Conservation (phyloP, 2,329 filamentous ascomycete genomes). For the Alternaria arbusti region DNA sequence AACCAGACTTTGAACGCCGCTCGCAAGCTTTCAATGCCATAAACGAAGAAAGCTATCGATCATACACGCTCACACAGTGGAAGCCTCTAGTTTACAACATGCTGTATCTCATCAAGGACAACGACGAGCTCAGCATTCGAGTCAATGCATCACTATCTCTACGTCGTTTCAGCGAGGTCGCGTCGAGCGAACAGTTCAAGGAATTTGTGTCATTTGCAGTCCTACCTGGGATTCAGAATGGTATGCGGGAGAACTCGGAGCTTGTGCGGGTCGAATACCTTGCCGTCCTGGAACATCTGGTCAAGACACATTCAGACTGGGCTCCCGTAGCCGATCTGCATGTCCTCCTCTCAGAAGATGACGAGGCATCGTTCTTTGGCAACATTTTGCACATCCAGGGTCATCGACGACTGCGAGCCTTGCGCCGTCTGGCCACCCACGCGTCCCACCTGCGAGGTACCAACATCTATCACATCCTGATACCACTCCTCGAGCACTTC, state of each 20-base stretch:
- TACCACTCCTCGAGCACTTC: conserved; percentile 93
- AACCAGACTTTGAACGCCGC: conserved; percentile 86
- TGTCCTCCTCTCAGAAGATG: conserved; percentile 73
- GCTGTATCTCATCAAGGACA: conserved; percentile 82
- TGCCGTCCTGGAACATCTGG: conserved; percentile 77
- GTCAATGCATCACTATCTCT: conserved; percentile 82
- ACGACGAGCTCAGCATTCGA: conserved; percentile 87
- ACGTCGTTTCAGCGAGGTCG: conserved; percentile 73
- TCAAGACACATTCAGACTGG: conserved; percentile 74
- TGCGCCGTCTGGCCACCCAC: conserved; percentile 76
- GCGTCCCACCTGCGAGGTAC: conserved; percentile 74
- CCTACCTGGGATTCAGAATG: conserved; percentile 76
- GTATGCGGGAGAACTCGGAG: conserved; percentile 79
- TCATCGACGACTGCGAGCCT: conserved; percentile 81
- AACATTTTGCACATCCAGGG: conserved; percentile 91
- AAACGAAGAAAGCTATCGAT: conserved; percentile 64
- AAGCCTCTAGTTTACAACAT: conserved; percentile 86
- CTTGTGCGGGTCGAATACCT: conserved; percentile 84
- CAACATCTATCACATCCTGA: conserved; percentile 84
- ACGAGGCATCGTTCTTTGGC: conserved; percentile 86
- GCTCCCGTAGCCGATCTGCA: conserved; percentile 75
- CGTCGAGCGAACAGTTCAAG: conserved; percentile 59
- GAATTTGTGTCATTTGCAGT: conserved; percentile 69
- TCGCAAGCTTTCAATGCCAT: conserved; percentile 77
- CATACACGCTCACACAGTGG: conserved; percentile 78